Evolutionary conservation across 331 rosid species (phyloP), one percentile per base, ranked within the genome.

Genomic region (Malus hybrid): DNA sequence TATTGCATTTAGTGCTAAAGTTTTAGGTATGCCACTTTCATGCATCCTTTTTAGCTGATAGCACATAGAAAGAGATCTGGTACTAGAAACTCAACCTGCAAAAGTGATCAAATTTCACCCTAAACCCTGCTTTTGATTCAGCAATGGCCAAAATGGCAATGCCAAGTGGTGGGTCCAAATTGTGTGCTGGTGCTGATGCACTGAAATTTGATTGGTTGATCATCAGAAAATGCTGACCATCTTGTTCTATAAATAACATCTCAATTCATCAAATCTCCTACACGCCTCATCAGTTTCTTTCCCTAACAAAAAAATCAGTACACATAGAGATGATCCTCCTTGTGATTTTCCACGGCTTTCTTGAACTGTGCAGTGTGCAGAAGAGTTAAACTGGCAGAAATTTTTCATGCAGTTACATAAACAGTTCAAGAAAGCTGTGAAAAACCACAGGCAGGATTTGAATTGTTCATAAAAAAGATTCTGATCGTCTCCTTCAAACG

Each of bases 291-390:
- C 46, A 55, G 19, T 56, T 57, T 55, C 27, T 24, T 3, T 44
- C 7, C 8, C 14, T 18, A 7, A 10, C 68, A 61, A 42, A 60
- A 24, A 27, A 39, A 7, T 32, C 55, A 33, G 66, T 15, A 15
- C 9, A 36, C 9, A 42, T 7, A 24, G 10, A 72, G 59, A 80
- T 70, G 69, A 73, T 87, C 82, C 76, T 87, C 73, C 84, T 65
- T 32, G 86, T 77, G 68, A 54, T 88, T 70, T 88, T 83, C 92
- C 90, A 85, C 92, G 55, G 90, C 92, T 88, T 88, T 88, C 92
- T 88, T 88, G 92, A 86, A 88, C 92, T 6, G 59, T 16, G 59
- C 4, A 42, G 46, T 10, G 13, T 42, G 46, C 46, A 42, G 46
- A 42, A 42, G n/a, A 52, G 8, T 52, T 52, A 52, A 52, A 33